phyloP scores from a whole-genome alignment of 2,329 filamentous ascomycete genomes.

The Sporothrix pseudoabietina region DNA sequence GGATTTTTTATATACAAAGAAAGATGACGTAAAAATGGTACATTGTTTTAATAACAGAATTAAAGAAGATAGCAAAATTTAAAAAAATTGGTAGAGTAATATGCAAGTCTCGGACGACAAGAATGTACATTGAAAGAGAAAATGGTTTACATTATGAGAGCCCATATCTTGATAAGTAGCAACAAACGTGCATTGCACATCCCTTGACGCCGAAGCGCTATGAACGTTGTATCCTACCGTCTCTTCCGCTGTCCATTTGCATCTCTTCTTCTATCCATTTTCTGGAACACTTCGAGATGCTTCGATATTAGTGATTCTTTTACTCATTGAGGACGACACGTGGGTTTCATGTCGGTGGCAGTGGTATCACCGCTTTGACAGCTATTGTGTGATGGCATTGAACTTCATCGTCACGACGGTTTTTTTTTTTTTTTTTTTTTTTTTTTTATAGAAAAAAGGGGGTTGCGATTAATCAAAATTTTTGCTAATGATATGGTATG shows the following conservation, averaged over 20 bases:
- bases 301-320: not conserved
- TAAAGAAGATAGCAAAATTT: no score
- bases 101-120: no score
- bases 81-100: no score
- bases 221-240: slow-evolving; percentile 14
- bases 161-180: not conserved
- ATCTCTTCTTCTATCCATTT: not conserved
- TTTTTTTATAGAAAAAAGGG: no score
- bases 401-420: not conserved
- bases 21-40: no score
- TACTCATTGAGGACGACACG: not conserved
- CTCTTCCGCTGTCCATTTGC: not conserved
- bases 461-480: not conserved
- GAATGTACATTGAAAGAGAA: no score
- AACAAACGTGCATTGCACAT: not conserved
- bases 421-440: no score
- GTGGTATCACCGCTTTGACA: not conserved
- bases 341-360: not conserved
- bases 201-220: not conserved
- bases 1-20: no score
- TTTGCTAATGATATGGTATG: not conserved
- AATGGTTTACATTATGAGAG: no score
- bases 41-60: no score
- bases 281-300: not conserved
- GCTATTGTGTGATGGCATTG: not conserved